Evolutionary conservation across 169 alveolate genomes (phyloP).

Genomic region (Babesia microti): DNA sequence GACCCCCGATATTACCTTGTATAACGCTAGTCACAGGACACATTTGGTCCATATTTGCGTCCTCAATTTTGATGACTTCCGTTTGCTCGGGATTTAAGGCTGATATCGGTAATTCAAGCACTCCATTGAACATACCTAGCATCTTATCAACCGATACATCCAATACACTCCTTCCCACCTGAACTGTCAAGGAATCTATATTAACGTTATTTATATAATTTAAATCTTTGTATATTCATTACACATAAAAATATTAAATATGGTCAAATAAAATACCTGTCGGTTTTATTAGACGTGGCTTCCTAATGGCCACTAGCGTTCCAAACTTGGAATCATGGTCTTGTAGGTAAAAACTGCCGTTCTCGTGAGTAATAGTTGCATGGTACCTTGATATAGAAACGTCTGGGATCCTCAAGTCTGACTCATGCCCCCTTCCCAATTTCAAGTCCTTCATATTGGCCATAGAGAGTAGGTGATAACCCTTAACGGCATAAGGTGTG

Average conservation of each 20-base stretch:
- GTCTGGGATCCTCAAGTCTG: constrained; percentile 94
- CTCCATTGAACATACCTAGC: constrained; percentile 15
- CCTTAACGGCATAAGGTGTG: constrained; percentile 59
- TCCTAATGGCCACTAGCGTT: constrained; percentile 82
- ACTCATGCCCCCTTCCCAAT: constrained; percentile 95
- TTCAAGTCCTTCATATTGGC: constrained; percentile 62
- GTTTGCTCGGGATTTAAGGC: constrained; percentile 3
- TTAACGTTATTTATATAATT: too few species aligned
- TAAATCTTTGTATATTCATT: too few species aligned
- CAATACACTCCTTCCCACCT: constrained; percentile 62
- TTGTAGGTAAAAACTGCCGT: constrained; percentile 80
- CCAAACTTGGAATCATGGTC: constrained; percentile 97
- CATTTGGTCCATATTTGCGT: too few species aligned
- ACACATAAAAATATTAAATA: too few species aligned
- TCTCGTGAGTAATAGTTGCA: constrained; percentile 80
- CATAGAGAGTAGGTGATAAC: constrained; percentile 66
- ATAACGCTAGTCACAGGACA: too few species aligned
- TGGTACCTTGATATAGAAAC: constrained; percentile 94
- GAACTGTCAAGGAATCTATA: constrained; percentile 51
- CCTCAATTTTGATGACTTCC: constrained; percentile 3
- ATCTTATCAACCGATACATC: constrained; percentile 46
- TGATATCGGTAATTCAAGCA: not conserved
- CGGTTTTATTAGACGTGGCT: constrained; percentile 54
- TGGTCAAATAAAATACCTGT: too few species aligned
- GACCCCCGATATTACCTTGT: too few species aligned